Evolutionary conservation across 305 asterid species (phyloP), one percentile per base, ranked within the genome.

Genomic region (Rubia balearica): DNA sequence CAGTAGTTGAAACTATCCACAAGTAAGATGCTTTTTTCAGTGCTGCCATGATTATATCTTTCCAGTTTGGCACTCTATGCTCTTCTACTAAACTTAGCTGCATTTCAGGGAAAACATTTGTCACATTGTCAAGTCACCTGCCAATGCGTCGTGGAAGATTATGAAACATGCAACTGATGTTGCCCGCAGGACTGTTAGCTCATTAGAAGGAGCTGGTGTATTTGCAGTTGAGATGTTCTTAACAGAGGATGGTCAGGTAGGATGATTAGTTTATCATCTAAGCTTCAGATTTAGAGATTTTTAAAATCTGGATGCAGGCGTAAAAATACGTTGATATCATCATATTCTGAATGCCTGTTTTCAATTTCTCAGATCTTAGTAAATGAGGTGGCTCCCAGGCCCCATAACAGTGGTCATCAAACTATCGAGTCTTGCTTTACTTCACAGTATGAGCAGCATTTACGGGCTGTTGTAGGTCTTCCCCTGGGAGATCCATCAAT

Each of bases 321-420:
- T 53, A 22, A 8, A 36, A n/a, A 9, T 41, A 56, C 9, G 40
- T 13, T 38, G 42, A 56, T n/a, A 9, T 56, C 21, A 10, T 7
- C 19, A 5, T 40, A 12, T 8, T 57, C 36, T 57, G 66, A 9
- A 56, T 61, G 24, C 65, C 24, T 69, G 56, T 12, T 13, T 57
- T 27, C 27, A 55, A 64, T 16, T 75, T 40, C 33, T 62, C 84
- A 94, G 96, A 83, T 94, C 77, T 88, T 94, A 67, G 81, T 94
- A 53, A 91, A 94, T 79, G 98, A 94, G 86, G 96, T 94, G 78
- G 99, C 98, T 55, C 99, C 98, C 11, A 84, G 99, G 81, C 99
- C 99, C 82, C 99, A 94, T 76, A 94, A 94, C 67, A 94, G 99
- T 76, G 98, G 99, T 65, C 97, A 94, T 72, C 99, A 94, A 48